Evolutionary conservation across 2,329 filamentous ascomycete genomes (phyloP).

Genomic region (Thyridium curvatum): DNA sequence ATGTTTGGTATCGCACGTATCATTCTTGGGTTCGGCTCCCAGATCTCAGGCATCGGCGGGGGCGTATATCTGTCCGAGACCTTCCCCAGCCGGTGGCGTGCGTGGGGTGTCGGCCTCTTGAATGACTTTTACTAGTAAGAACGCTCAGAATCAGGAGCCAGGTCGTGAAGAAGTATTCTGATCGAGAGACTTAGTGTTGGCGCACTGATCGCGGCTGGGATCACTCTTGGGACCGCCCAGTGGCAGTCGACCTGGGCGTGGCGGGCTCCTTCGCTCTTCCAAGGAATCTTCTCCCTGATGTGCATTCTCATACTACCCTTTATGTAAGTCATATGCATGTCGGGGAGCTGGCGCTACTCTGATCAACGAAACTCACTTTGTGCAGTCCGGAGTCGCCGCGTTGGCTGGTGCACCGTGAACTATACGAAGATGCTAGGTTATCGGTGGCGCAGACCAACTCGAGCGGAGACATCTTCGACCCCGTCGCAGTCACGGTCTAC

Average conservation of each 20-base stretch:
- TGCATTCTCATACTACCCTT: constrained; percentile 31
- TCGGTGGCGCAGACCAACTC: constrained; percentile 36
- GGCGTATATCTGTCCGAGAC: constrained; percentile 43
- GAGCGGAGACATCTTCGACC: constrained; percentile 31
- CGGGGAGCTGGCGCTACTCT: neutral
- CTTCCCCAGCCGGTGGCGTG: constrained; percentile 35
- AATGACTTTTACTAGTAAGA: constrained; percentile 24
- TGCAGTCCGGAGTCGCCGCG: constrained; percentile 36
- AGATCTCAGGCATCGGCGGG: constrained; percentile 33
- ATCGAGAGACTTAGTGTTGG: constrained; percentile 16
- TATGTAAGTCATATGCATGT: constrained; percentile 9
- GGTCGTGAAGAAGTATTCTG: too few species aligned
- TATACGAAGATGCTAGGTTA: constrained; percentile 30
- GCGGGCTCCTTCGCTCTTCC: constrained; percentile 31
- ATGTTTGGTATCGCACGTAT: constrained; percentile 44
- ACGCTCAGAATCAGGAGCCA: constrained; percentile 1
- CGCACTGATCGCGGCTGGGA: constrained; percentile 38
- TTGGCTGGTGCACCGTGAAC: constrained; percentile 35
- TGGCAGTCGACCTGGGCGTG: constrained; percentile 35
- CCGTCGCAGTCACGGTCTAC: constrained; percentile 29
- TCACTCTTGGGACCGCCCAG: constrained; percentile 34
- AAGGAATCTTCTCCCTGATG: constrained; percentile 20
- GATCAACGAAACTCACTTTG: neutral
- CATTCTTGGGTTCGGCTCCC: constrained; percentile 38
- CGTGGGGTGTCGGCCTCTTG: constrained; percentile 31